Evolutionary conservation across 2,329 filamentous ascomycete genomes (phyloP), one percentile per base, ranked within the genome.

Genomic region (Tolypocladium guangdongense): DNA sequence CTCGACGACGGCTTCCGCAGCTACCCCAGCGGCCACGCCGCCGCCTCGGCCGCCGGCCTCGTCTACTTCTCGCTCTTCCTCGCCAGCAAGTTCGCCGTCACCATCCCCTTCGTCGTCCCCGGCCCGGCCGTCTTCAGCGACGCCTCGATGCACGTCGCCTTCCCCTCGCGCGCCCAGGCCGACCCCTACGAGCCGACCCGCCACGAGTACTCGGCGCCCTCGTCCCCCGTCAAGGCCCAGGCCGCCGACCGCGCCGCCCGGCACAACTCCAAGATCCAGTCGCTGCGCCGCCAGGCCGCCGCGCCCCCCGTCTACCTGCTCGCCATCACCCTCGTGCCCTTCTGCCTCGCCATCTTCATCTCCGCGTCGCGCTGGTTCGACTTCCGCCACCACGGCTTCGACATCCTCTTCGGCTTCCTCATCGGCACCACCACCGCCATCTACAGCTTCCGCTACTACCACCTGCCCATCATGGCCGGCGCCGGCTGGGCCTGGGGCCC

Each of bases 401-500:
- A 97, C 59, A 88, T 96, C 59, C 71, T 96, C 2, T 89, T 87
- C 57, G 92, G 92, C n/a, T 87, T 85, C 53, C 59, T 87, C 14
- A 86, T 96, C 57, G 92, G 92, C 10, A 78, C 85, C 16, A 70
- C 83, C 46, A 81, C 81, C 38, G 81, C 88, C 22, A 84, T 84
- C 66, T 83, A 92, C 60, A 80, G 84, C 3, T 96, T 96, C 73
- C 78, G 87, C 27, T 89, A 86, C 73, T 96, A 96, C 65, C 90
- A 96, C 65, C 72, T 93, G 11, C 89, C 90, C 0, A 83, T 95
- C 57, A 63, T 60, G 24, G 63, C 65, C n/a, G 90, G 90, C 7
- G 87, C 86, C 2, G 91, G 91, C 16, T 96, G 90, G 90, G 83
- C 88, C 0, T 96, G 90, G 91, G 90, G 87, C 3, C 84, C 90